Evolutionary conservation across 306 rosid genomes (phyloP).

Genomic region (Fragaria ananassa): DNA sequence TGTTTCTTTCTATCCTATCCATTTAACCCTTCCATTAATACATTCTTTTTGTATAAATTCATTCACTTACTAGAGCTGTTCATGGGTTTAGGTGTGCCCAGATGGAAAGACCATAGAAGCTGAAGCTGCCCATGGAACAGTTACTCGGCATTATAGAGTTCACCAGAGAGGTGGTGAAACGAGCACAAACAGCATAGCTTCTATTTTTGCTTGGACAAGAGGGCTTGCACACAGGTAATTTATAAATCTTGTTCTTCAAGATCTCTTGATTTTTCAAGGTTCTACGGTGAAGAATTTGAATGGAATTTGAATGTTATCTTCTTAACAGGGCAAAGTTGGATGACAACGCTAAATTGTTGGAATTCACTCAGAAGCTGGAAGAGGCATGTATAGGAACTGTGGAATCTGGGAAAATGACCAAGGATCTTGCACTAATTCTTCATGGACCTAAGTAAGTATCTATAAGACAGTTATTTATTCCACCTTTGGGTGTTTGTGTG

Average conservation of each 20-base stretch:
- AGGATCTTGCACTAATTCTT: slow-evolving; percentile 91
- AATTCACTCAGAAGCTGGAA: slow-evolving; percentile 75
- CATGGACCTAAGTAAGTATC: slow-evolving; percentile 78
- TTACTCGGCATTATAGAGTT: slow-evolving; percentile 87
- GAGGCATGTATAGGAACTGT: slow-evolving; percentile 79
- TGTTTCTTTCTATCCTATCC: slow-evolving; percentile 4
- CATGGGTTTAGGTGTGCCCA: slow-evolving; percentile 73
- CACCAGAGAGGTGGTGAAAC: slow-evolving; percentile 98
- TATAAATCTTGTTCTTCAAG: not conserved
- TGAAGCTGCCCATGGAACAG: slow-evolving; percentile 98
- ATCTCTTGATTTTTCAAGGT: not conserved
- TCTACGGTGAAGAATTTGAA: not conserved
- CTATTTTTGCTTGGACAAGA: slow-evolving; percentile 93
- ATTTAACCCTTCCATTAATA: not conserved
- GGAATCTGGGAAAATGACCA: slow-evolving; percentile 94
- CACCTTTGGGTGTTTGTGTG: not conserved
- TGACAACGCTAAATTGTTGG: slow-evolving; percentile 61
- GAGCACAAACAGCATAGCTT: slow-evolving; percentile 97
- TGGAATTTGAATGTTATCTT: not conserved
- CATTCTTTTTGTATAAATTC: not conserved
- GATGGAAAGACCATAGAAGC: slow-evolving; percentile 98
- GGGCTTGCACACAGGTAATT: slow-evolving; percentile 89
- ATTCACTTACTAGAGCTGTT: slow-evolving; percentile 13
- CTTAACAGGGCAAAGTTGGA: slow-evolving; percentile 84
- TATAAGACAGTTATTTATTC: not conserved